Base-by-base conservation (phyloP, 2,329 filamentous ascomycete genomes). In the Pseudophaeomoniella oleicola region DNA sequence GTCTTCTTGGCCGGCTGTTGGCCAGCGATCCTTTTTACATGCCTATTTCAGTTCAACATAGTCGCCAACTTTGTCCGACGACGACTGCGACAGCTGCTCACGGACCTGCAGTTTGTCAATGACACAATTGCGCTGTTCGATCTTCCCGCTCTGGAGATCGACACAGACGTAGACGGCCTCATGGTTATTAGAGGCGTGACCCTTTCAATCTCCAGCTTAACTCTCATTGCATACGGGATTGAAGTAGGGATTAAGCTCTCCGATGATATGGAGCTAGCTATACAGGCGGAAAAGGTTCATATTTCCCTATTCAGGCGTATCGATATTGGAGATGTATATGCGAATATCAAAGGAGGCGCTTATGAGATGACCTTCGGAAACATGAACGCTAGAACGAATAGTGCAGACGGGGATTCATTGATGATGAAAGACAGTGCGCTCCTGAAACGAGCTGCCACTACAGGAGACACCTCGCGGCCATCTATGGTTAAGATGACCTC, bases 281-380 rank as follows among this genome's bases (percentile, higher is more conserved):
- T 71, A 32, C 62, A 64, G 39, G 59, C 57, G 2, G 67, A 71
- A 34, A 58, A 64, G 39, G 64, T 69, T 2, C 57, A 51, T 4
- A 59, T 71, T 14, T 53, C 52, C 2, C 50, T 72, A 0, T 68
- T 71, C 42, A 53, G 69, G 29, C 52, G 58, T 4, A 66, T 71
- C 19, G 58, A 64, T n/a, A 57, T 72, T 19, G 62, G 62, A 3
- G 64, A 72, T 41, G 64, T 69, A 9, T 71, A 63, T 45, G 64
- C 59, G n/a, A 71, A 69, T 45, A 48, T 71, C 34, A 72, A 72
- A 46, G 67, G 66, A 15, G 64, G 63, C n/a, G 52, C 64, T 41
- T 53, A 47, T 39, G 66, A 70, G 47, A 67, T 69, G 57, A 67
- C 59, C 0, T 68, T 69, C 44, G 60, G 56, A 5, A 49, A 53